A percentile compares a stretch with the other conserved stretches of the same genome.
These are phyloP conservation scores for Pycnococcus provasolii DNA, from an alignment of 139 green algal species.

Conservation along the genomic window DNA sequence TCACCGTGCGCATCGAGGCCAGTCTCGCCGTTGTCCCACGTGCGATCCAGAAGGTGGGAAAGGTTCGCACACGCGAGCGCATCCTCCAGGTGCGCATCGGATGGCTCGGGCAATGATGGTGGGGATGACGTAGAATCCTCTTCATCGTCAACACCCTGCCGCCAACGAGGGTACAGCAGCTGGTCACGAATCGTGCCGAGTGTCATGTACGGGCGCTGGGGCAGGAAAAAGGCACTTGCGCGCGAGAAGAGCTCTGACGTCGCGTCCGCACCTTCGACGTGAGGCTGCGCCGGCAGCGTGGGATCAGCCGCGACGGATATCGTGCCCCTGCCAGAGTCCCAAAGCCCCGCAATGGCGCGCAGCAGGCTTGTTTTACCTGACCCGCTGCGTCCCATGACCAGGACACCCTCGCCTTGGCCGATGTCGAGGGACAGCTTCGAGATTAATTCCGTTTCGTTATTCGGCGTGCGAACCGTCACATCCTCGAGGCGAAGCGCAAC, in stretches of 20 bases:
- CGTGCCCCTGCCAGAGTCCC: constrained; percentile 31
- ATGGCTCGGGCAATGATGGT: constrained; percentile 21
- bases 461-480: constrained; percentile 60
- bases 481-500: constrained; percentile 45
- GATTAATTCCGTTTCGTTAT: constrained; percentile 42
- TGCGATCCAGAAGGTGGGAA: not conserved
- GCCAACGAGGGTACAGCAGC: too few relatives aligned
- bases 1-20: constrained; percentile 3
- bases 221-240: constrained; percentile 61
- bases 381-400: constrained; percentile 82
- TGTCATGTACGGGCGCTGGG: constrained; percentile 92
- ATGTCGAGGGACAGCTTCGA: constrained; percentile 47
- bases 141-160: not conserved
- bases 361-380: constrained; percentile 85
- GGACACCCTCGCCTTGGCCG: constrained; percentile 41
- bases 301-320: too few relatives aligned
- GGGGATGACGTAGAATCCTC: constrained; percentile 6
- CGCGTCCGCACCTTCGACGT: too few relatives aligned
- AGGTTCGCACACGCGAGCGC: constrained; percentile 26
- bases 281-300: too few relatives aligned
- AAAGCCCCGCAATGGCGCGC: constrained; percentile 82
- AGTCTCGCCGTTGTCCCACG: not conserved
- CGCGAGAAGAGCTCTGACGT: too few relatives aligned
- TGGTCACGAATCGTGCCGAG: constrained; percentile 59
- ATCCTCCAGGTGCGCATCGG: constrained; percentile 49